Conservation (phyloP, 2,329 filamentous ascomycete genomes). For the Diplodia intermedia region DNA sequence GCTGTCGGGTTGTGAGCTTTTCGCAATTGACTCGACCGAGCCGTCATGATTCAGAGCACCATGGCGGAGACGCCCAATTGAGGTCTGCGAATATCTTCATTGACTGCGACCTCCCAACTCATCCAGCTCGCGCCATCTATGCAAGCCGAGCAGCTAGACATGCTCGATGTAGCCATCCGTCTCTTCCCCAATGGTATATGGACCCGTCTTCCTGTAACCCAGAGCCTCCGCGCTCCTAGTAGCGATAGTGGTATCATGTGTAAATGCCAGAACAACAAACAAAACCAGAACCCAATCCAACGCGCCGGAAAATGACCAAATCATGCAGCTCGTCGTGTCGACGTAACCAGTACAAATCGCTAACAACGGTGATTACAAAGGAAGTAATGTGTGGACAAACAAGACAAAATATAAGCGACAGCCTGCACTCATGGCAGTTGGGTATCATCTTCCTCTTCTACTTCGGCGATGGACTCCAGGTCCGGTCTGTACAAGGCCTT, state of each 20-base stretch:
- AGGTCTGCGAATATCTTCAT: constrained; percentile 5
- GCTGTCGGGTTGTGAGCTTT: no score
- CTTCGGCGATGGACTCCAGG: constrained; percentile 26
- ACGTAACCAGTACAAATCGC: constrained; percentile 30
- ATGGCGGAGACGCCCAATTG: neutral
- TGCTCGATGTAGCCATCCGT: constrained; percentile 4
- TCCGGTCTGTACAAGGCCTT: constrained; percentile 27
- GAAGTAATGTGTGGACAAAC: neutral
- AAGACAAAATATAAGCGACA: constrained; percentile 24
- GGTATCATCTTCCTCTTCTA: constrained; percentile 32
- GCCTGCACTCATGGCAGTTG: constrained; percentile 31
- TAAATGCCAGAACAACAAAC: constrained; percentile 13
- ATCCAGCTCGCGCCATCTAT: constrained; percentile 4
- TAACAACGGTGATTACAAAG: constrained; percentile 14
- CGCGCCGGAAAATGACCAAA: constrained; percentile 13
- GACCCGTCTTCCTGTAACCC: constrained; percentile 17
- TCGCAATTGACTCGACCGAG: no score
- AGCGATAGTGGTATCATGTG: constrained; percentile 30
- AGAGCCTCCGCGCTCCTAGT: constrained; percentile 25
- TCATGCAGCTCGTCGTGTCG: constrained; percentile 18
- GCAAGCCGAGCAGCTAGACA: constrained; percentile 22
- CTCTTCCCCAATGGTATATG: neutral
- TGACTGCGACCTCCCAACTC: neutral
- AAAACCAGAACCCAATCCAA: neutral
- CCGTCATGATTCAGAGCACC: neutral